Evolutionary conservation across 768 basidiomycete species (phyloP).

Genomic region (Boletus eberwhitei): DNA sequence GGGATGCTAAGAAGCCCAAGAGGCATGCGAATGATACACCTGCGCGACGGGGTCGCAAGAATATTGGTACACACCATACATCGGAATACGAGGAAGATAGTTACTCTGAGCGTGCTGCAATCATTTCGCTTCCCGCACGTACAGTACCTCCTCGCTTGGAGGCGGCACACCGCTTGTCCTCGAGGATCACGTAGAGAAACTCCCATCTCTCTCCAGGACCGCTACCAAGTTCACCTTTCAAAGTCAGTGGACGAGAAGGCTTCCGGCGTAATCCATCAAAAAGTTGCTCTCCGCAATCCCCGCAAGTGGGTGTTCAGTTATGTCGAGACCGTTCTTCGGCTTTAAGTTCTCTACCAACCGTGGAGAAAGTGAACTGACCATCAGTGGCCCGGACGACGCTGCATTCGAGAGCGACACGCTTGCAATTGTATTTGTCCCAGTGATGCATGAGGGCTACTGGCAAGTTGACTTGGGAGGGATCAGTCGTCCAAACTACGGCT

Average conservation of each 20-base stretch:
- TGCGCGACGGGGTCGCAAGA: not conserved
- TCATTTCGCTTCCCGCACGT: not conserved
- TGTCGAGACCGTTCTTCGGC: slow-evolving; percentile 37
- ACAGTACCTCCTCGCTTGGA: slow-evolving; percentile 1
- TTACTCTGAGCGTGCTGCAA: not conserved
- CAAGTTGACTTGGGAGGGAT: no score
- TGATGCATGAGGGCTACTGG: slow-evolving; percentile 29
- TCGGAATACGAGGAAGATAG: not conserved
- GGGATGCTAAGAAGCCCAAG: slow-evolving; percentile 14
- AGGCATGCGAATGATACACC: slow-evolving; percentile 9
- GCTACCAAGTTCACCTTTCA: slow-evolving; percentile 2
- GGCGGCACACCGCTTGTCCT: slow-evolving; percentile 35
- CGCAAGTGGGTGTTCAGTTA: slow-evolving; percentile 51
- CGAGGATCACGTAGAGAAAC: slow-evolving; percentile 32
- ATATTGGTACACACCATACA: not conserved
- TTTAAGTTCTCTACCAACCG: slow-evolving; percentile 40
- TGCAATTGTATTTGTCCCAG: slow-evolving; percentile 34
- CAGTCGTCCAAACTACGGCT: slow-evolving; percentile 13
- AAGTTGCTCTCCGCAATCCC: slow-evolving; percentile 44
- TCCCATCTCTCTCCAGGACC: slow-evolving; percentile 13
- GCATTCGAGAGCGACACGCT: no score
- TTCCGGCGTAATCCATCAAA: slow-evolving; percentile 37
- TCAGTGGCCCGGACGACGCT: slow-evolving; percentile 39
- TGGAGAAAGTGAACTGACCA: slow-evolving; percentile 15
- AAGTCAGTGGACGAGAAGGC: slow-evolving; percentile 38